Evolutionary conservation across 495 filamentous ascomycete species (phyloP), one percentile per base, ranked within the genome.

Genomic region (Aspergillus egyptiacus): DNA sequence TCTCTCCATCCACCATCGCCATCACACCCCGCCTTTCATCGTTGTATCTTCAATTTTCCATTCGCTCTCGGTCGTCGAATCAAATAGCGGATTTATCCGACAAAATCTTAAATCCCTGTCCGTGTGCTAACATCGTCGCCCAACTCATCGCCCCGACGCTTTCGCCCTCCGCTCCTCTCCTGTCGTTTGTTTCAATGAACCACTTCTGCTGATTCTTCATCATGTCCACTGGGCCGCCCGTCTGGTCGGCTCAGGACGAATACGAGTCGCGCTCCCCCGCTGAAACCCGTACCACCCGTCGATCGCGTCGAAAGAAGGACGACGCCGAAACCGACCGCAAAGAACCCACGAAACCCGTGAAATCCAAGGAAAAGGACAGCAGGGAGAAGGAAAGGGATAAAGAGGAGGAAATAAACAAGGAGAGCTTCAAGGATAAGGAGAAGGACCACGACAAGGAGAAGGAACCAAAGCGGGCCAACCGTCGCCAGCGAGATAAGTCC

Each of bases 281-380:
- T 48, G 57, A 56, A 55, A 25, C 50, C 48, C 57, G 57, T 32
- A 47, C n/a, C n/a, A n/a, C 54, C 34, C 62, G 68, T 53, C 70
- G 70, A 64, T 70, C 70, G 68, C 70, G 70, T 67, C 68, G 70
- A 35, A 73, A 71, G 63, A 71, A 70, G 64, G 68, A 70, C 41
- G 68, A 70, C 46, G 63, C 40, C 18, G 59, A 60, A 11, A n/a
- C 30, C 27, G 55, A 56, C 30, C 53, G 54, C 20, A 59, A 54
- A 36, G 57, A 59, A 15, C 35, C 34, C 7, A 11, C 54, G 42
- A 62, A 57, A 38, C 34, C 54, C 22, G 41, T 44, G 43, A 57
- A 51, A 39, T 37, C 56, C 2, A 62, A 61, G 24, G 58, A 63
- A 18, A 53, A 58, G 6, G 54, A 65, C 23, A 56, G 48, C 25